Conservation (phyloP, 345 rosid species). For the Gossypium ekmanianum region DNA sequence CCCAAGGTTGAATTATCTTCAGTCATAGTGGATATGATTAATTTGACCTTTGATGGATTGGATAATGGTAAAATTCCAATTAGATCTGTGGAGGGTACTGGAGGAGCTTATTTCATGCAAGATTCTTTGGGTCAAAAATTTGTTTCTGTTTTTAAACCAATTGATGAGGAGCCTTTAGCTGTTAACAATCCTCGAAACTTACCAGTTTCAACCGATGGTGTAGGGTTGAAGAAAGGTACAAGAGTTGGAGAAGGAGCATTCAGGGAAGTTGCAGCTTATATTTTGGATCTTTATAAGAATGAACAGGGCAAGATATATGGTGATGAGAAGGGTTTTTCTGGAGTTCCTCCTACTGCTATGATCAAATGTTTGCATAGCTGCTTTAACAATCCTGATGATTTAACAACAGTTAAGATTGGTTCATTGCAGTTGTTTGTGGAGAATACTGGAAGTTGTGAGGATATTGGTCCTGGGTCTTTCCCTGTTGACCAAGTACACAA, state of each 20-base stretch:
- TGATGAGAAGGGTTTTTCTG: conserved; percentile 63
- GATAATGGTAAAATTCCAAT: conserved; percentile 55
- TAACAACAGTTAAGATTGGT: conserved; percentile 49
- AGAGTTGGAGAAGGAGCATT: conserved; percentile 80
- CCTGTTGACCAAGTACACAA: conserved; percentile 81
- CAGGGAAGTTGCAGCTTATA: conserved; percentile 84
- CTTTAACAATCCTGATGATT: conserved; percentile 61
- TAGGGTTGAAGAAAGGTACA: conserved; percentile 92
- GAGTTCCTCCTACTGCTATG: conserved; percentile 81
- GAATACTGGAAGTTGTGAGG: conserved; percentile 83
- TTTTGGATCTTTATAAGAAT: conserved; percentile 66
- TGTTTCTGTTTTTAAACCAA: conserved; percentile 80
- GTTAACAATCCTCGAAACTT: conserved; percentile 71
- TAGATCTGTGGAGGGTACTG: conserved; percentile 69
- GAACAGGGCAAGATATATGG: conserved; percentile 24
- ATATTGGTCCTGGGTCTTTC: conserved; percentile 70
- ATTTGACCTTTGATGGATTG: conserved; percentile 54
- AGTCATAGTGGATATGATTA: conserved; percentile 46
- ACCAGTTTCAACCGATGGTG: conserved; percentile 61
- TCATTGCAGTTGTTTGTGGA: conserved; percentile 78
- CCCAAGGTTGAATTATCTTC: conserved; percentile 36
- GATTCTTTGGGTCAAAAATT: conserved; percentile 50
- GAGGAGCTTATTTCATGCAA: conserved; percentile 91
- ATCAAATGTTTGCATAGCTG: conserved; percentile 67
- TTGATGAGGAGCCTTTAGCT: conserved; percentile 86